Percentiles rank a stretch among this genome's conserved stretches.
Evolutionary conservation across 148 eudicot genomes (phyloP).

Genomic region (Rheum nobile): DNA sequence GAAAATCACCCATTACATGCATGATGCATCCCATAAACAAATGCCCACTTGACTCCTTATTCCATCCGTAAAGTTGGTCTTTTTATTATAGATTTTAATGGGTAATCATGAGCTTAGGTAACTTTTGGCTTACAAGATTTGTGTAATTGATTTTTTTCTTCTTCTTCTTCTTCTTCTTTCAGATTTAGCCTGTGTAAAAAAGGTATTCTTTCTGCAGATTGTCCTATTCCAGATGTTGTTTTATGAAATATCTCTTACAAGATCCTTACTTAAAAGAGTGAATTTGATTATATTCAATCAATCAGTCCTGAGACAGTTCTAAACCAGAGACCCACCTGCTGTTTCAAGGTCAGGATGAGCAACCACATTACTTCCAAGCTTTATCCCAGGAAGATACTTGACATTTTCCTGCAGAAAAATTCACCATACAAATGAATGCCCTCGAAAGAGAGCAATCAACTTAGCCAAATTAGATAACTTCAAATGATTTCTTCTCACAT

Average conservation of each 20-base stretch:
- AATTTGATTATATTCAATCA: background rate
- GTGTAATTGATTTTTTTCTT: background rate
- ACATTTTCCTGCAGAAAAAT: constrained; percentile 62
- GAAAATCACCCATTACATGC: background rate
- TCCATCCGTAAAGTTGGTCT: background rate
- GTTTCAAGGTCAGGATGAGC: constrained; percentile 83
- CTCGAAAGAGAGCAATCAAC: background rate
- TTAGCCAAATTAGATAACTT: background rate
- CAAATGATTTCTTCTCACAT: constrained; percentile 30
- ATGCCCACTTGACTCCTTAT: background rate
- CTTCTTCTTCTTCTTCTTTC: background rate
- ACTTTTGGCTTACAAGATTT: background rate
- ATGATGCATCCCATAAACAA: background rate
- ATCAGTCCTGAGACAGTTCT: background rate
- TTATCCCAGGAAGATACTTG: constrained; percentile 81
- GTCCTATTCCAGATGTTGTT: background rate
- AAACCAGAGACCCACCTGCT: constrained; percentile 38
- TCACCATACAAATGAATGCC: background rate
- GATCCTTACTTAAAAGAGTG: background rate
- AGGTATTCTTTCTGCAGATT: background rate
- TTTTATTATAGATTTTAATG: background rate
- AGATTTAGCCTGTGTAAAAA: background rate
- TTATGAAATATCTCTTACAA: background rate
- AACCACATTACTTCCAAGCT: constrained; percentile 82
- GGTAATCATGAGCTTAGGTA: background rate